Conservation (phyloP, 1,139 yeast species). For the Debaryomyces singareniensis region DNA sequence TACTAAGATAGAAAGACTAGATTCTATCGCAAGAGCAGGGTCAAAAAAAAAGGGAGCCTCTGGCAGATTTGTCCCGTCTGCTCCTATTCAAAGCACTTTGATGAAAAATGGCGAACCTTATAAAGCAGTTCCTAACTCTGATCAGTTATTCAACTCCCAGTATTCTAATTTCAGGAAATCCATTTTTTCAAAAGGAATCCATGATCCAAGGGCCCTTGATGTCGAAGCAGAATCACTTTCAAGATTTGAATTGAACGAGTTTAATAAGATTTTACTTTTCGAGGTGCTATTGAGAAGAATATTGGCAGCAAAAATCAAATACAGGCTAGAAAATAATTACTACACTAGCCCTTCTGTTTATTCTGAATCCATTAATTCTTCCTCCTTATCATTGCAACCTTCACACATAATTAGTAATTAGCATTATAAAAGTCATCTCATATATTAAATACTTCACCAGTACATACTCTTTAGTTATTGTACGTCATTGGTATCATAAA, state of each 20-base stretch:
- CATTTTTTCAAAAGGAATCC: slow-evolving; percentile 18
- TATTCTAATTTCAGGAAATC: slow-evolving; percentile 22
- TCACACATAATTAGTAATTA: no score
- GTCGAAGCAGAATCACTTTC: slow-evolving; percentile 1
- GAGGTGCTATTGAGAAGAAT: slow-evolving; percentile 37
- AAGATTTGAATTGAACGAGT: slow-evolving; percentile 9
- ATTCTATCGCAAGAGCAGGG: neutral
- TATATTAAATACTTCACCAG: no score
- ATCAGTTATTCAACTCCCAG: slow-evolving; percentile 10
- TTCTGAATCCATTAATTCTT: slow-evolving; percentile 1
- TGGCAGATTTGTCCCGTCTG: slow-evolving; percentile 9
- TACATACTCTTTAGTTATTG: neutral
- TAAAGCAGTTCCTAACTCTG: neutral
- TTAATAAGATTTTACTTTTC: slow-evolving; percentile 27
- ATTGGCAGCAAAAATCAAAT: slow-evolving; percentile 38
- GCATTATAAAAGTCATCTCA: no score
- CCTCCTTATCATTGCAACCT: no score
- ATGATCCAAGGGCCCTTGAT: slow-evolving; percentile 21
- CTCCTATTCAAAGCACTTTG: slow-evolving; percentile 13
- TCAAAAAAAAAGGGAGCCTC: slow-evolving; percentile 1
- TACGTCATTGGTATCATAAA: slow-evolving; percentile 34
- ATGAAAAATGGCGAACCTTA: slow-evolving; percentile 8
- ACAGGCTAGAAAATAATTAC: slow-evolving; percentile 15
- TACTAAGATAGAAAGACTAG: neutral
- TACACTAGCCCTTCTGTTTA: neutral